A percentile compares a stretch with the other conserved stretches of the same genome.
Conservation (phyloP, 345 rosid species). For the Carallia pectinifolia region DNA sequence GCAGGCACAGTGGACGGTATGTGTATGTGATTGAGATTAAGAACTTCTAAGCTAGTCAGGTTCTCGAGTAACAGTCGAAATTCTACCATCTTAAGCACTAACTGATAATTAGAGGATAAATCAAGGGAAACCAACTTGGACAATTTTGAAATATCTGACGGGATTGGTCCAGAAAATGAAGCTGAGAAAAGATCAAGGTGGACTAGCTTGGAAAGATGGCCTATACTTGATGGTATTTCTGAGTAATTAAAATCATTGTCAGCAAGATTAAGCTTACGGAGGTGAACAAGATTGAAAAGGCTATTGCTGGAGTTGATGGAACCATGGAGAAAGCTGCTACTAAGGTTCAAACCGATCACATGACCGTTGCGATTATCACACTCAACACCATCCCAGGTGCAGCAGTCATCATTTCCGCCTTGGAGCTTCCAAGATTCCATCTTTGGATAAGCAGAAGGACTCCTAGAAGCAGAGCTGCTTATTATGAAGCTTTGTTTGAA, state of each 20-base stretch:
- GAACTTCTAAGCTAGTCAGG: background rate
- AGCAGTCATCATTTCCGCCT: background rate
- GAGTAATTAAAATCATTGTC: background rate
- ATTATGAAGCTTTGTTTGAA: no score
- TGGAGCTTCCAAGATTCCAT: no score
- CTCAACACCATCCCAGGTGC: background rate
- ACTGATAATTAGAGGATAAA: no score
- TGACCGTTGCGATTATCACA: background rate
- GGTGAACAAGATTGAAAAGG: background rate
- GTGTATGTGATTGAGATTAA: background rate
- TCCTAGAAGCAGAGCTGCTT: no score
- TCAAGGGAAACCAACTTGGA: background rate
- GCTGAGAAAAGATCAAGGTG: background rate
- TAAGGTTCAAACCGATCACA: background rate
- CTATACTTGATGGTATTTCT: background rate
- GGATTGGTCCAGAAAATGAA: background rate
- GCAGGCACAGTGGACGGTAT: background rate
- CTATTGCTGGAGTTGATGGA: background rate
- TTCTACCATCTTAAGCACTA: no score
- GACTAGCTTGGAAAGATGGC: background rate
- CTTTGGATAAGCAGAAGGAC: no score
- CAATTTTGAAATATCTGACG: background rate
- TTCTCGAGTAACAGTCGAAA: background rate
- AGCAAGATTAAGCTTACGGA: background rate
- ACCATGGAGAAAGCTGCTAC: background rate